Conservation (phyloP, 108 stramenopile species). For the Cyclotella atomus region DNA sequence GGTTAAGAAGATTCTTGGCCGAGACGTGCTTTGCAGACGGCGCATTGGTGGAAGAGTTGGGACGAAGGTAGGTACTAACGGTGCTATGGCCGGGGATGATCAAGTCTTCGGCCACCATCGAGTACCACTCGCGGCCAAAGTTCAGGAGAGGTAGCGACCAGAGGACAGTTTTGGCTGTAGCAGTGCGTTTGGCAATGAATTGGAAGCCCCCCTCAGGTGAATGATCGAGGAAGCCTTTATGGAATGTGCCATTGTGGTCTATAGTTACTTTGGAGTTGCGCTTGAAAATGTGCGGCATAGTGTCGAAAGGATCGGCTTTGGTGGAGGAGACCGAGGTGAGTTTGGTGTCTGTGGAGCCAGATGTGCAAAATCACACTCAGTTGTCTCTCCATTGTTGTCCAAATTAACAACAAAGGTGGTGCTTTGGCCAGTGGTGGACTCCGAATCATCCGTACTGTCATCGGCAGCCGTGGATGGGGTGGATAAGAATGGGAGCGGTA, state of each 20-base stretch:
- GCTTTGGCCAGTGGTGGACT: no score
- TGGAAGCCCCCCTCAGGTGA: slow-evolving; percentile 3
- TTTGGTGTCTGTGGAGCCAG: no score
- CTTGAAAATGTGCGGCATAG: neutral
- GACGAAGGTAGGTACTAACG: slow-evolving; percentile 1
- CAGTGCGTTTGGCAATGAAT: neutral
- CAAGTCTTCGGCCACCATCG: neutral
- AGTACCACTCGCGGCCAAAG: neutral
- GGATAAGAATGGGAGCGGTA: neutral
- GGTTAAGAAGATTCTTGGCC: neutral
- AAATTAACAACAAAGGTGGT: no score
- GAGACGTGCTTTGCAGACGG: neutral
- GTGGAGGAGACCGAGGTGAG: neutral
- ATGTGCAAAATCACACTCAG: no score
- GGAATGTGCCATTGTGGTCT: neutral
- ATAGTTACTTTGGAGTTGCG: neutral
- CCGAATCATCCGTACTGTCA: no score
- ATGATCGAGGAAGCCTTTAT: slow-evolving; percentile 4
- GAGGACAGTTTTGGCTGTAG: neutral
- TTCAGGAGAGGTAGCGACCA: slow-evolving; percentile 8
- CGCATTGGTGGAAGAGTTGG: neutral
- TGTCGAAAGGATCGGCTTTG: neutral
- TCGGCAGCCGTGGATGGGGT: no score
- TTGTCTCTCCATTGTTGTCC: no score
- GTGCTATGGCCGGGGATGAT: neutral